A percentile compares a stretch with the other conserved stretches of the same genome.
Conservation (phyloP, 306 rosid species). For the Lathyrus aphaca region DNA sequence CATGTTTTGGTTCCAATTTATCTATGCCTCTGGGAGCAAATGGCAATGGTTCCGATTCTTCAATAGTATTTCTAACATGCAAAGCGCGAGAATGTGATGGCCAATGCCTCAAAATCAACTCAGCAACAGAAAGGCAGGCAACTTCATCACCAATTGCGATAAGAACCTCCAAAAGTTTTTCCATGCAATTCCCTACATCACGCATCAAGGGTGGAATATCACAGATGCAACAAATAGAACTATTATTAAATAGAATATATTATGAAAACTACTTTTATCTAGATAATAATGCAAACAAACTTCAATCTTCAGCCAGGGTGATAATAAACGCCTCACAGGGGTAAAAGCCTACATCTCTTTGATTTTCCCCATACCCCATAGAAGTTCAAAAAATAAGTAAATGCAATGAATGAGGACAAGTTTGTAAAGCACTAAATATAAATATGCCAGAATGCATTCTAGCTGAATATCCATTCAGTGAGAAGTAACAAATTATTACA, state of each 20-base stretch:
- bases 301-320: neutral
- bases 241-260: constrained; percentile 15
- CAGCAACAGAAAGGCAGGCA: constrained; percentile 89
- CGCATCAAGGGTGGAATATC: neutral
- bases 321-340: neutral
- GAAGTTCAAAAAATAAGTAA: neutral
- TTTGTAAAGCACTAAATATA: constrained; percentile 1
- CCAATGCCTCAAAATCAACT: constrained; percentile 96
- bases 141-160: constrained; percentile 98
- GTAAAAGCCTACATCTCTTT: too few species aligned
- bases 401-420: constrained; percentile 25
- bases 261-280: constrained; percentile 22
- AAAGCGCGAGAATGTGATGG: constrained; percentile 96
- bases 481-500: constrained; percentile 23
- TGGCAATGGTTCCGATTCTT: constrained; percentile 77
- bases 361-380: neutral
- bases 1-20: constrained; percentile 90
- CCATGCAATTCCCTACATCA: constrained; percentile 97
- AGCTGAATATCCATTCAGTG: constrained; percentile 13
- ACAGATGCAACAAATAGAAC: constrained; percentile 27
- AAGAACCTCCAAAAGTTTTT: constrained; percentile 96
- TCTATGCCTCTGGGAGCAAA: constrained; percentile 97
- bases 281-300: constrained; percentile 5
- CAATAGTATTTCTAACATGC: constrained; percentile 78
- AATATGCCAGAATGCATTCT: constrained; percentile 8